Evolutionary conservation across 768 basidiomycete genomes (phyloP), one percentile per base, ranked within the genome.

Genomic region (Mycena albidolilacea): DNA sequence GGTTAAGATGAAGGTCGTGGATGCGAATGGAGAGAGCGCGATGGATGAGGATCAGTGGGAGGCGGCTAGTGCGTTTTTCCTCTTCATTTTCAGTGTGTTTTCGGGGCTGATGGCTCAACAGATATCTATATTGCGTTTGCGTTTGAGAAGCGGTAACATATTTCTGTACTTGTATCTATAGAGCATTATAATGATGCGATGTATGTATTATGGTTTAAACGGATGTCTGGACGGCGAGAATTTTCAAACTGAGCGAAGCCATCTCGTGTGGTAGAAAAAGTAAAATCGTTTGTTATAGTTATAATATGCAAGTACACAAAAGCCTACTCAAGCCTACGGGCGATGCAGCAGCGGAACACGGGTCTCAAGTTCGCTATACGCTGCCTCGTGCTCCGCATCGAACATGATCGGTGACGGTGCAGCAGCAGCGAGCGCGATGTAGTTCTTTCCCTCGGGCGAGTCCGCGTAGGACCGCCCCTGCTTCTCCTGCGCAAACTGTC

Each of bases 31-130:
- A 2, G 93, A 93, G 83, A 97, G 95, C 78, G 85, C 94, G 65
- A 98, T 99, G 95, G 91, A 97, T 75, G 93, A 94, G 76, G 93
- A 95, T 77, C 97, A 99, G 82, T 98, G 97, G 95, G 97, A 98
- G 79, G 97, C 97, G 74, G 97, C 96, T n/a, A 98, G 98, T 98
- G 82, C 83, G 96, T 90, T 12, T 54, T n/a, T 50, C 44, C 68
- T 46, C 58, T 58, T 43, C 43, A 60, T 65, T 62, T 63, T 19
- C 55, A 43, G 9, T 19, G 30, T 43, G 63, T n/a, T 38, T 50
- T 11, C 41, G 65, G 79, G n/a, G 76, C 66, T 72, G 37, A 59
- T 38, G 59, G 23, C 3, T 46, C 50, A 30, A 1, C 78, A 98
- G 97, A 97, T 80, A 92, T 98, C 64, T 98, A 98, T 77, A 89